These are phyloP conservation scores for Silene conica DNA, from an alignment of 148 eudicot species.

Conservation along the genomic window DNA sequence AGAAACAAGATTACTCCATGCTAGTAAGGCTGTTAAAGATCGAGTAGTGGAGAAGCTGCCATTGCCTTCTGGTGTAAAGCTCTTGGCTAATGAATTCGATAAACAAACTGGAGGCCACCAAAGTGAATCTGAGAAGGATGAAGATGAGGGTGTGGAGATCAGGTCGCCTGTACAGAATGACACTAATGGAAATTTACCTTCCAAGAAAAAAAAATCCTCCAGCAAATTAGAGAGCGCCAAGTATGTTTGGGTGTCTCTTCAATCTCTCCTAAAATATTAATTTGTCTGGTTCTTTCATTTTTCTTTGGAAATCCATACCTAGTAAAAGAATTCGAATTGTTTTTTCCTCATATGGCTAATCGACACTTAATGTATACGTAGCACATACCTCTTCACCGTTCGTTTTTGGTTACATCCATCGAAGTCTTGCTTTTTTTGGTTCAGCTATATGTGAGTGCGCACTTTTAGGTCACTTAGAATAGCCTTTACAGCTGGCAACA, in stretches of 20 bases:
- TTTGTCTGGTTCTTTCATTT: not conserved
- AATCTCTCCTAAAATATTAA: not conserved
- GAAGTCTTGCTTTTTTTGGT: too few relatives aligned
- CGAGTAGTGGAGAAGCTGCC: constrained; percentile 39
- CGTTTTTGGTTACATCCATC: too few relatives aligned
- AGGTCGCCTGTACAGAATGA: constrained; percentile 23
- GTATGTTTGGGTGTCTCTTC: constrained; percentile 34
- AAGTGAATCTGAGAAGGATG: constrained; percentile 44
- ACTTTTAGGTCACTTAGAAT: too few relatives aligned
- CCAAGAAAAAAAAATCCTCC: constrained; percentile 71
- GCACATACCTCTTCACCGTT: too few relatives aligned
- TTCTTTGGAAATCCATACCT: too few relatives aligned
- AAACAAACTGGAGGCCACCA: constrained; percentile 50
- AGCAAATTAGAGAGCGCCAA: constrained; percentile 36
- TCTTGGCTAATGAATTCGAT: constrained; percentile 59
- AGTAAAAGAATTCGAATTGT: too few relatives aligned
- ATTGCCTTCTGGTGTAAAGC: constrained; percentile 33
- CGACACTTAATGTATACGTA: too few relatives aligned
- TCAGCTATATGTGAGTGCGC: too few relatives aligned
- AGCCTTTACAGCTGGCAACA: too few relatives aligned
- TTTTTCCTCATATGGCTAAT: too few relatives aligned
- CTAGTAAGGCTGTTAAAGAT: constrained; percentile 28
- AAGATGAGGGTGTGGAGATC: constrained; percentile 28
- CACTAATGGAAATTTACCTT: constrained; percentile 23
- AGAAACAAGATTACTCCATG: constrained; percentile 23